Base-by-base conservation (phyloP, 202 grass and related monocot species). In the Zoysia matrella region DNA sequence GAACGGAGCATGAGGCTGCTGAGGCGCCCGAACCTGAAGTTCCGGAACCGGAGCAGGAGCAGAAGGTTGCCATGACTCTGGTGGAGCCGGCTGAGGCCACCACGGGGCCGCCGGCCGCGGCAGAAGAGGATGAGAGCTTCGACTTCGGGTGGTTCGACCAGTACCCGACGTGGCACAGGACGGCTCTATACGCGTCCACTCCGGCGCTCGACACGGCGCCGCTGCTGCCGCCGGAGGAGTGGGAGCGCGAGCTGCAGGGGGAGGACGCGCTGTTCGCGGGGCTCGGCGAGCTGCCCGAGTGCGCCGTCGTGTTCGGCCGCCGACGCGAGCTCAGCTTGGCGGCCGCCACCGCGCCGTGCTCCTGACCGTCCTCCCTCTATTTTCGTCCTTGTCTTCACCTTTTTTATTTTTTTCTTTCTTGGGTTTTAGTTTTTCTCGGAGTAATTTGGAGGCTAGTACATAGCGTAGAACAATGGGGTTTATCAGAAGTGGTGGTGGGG, bases 141-240 rank as follows among this genome's bases (percentile, higher is more conserved):
- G 92, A 94, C 55, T 83, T 85, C 16, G 87, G 77, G 6, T 94
- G 85, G 60, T 78, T 90, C 70, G 83, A 87, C 30, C 89, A 87
- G 65, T 82, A 79, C 72, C 77, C 91, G 75, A 83, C 91, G 48
- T 94, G 91, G 86, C 82, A 80, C 87, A 69, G 88, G 16, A 51
- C 89, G 49, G 11, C 86, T 11, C 65, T 84, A 44, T 95, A 93
- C 74, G 87, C 79, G 4, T 84, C 93, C 67, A 89, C 79, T 2
- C 85, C 92, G 48, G 55, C 84, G 4, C 78, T 88, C 16, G 82
- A 87, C 73, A 60, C 71, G 7, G 68, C 76, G 14, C 72, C 82
- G 30, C 86, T 83, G 54, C 48, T 75, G 46, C 80, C 87, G 52
- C 88, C 92, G 5, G 84, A 91, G 90, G 90, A 89, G 52, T 22